A percentile compares a stretch with the other conserved stretches of the same genome.
These are phyloP conservation scores for Zelonia costaricensis DNA, from an alignment of 208 protist species.

Conservation along the genomic window DNA sequence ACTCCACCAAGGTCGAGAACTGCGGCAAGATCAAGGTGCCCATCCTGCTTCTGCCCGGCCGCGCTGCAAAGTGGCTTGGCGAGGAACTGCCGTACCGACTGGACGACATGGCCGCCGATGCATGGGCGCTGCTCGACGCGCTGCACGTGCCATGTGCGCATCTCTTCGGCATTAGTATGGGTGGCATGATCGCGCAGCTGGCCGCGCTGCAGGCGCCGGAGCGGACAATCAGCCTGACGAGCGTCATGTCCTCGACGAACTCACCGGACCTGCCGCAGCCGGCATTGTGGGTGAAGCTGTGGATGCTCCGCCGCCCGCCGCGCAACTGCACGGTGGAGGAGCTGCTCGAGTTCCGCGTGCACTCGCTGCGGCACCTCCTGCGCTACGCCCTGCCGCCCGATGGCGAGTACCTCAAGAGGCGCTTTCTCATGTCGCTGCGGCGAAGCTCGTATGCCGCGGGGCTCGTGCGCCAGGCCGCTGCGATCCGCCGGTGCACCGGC, in stretches of 20 bases:
- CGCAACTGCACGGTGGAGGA: conserved; percentile 54
- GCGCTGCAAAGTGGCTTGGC: conserved; percentile 47
- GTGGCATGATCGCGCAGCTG: conserved; percentile 76
- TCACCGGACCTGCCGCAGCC: conserved; percentile 66
- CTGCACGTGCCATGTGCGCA: conserved; percentile 61
- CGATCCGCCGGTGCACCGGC: conserved; percentile 46
- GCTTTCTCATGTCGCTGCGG: conserved; percentile 57
- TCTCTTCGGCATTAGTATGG: conserved; percentile 84
- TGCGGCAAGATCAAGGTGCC: conserved; percentile 42
- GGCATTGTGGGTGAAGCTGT: conserved; percentile 72
- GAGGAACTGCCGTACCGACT: conserved; percentile 74
- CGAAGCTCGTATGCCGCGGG: conserved; percentile 63
- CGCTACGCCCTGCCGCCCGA: conserved; percentile 53
- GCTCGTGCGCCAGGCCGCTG: conserved; percentile 67
- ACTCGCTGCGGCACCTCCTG: conserved; percentile 52
- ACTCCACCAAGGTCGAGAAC: conserved; percentile 70
- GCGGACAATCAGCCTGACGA: conserved; percentile 62
- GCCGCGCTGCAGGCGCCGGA: conserved; percentile 55
- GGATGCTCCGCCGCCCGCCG: conserved; percentile 70
- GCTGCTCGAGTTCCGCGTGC: conserved; percentile 73
- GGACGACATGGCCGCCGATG: conserved; percentile 71
- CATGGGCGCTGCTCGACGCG: conserved; percentile 53
- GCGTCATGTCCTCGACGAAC: conserved; percentile 84
- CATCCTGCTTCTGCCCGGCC: conserved; percentile 51
- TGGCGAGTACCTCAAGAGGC: conserved; percentile 55